These are phyloP conservation scores for Tympanopsis confertula DNA, from an alignment of 2,329 filamentous ascomycete genomes.

Conservation along the genomic window DNA sequence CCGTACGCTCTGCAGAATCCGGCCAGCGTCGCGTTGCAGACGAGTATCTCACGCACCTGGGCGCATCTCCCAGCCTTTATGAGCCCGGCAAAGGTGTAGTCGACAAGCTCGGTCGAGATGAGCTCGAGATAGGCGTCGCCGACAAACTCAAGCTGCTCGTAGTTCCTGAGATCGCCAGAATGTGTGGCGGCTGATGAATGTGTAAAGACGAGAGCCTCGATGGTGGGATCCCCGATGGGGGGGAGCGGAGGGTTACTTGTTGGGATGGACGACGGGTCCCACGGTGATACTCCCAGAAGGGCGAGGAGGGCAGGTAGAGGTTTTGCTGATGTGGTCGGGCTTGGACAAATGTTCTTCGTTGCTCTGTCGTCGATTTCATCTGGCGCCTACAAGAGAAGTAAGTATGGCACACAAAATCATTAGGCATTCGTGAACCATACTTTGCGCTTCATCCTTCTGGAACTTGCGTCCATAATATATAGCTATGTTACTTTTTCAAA, in stretches of 20 bases:
- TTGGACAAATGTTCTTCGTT: no score
- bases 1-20: slow-evolving; percentile 60
- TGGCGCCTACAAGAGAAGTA: no score
- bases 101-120: slow-evolving; percentile 65
- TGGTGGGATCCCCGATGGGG: background rate
- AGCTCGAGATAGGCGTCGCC: slow-evolving; percentile 79
- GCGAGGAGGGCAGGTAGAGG: background rate
- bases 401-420: no score
- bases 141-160: slow-evolving; percentile 79
- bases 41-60: slow-evolving; percentile 65
- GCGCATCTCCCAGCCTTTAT: slow-evolving; percentile 58
- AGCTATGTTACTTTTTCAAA: no score
- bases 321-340: background rate
- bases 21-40: slow-evolving; percentile 70
- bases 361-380: no score
- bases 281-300: background rate
- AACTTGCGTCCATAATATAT: no score
- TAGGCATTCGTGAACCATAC: no score
- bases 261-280: background rate
- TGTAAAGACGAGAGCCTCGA: background rate
- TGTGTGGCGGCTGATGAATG: background rate
- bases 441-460: no score
- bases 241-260: background rate
- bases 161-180: slow-evolving; percentile 31
- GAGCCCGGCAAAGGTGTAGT: slow-evolving; percentile 51